Percentiles rank a stretch among this genome's conserved stretches.
Evolutionary conservation across 1,139 yeast genomes (phyloP).

Genomic region (Zhuliangozyma blackwelliae): DNA sequence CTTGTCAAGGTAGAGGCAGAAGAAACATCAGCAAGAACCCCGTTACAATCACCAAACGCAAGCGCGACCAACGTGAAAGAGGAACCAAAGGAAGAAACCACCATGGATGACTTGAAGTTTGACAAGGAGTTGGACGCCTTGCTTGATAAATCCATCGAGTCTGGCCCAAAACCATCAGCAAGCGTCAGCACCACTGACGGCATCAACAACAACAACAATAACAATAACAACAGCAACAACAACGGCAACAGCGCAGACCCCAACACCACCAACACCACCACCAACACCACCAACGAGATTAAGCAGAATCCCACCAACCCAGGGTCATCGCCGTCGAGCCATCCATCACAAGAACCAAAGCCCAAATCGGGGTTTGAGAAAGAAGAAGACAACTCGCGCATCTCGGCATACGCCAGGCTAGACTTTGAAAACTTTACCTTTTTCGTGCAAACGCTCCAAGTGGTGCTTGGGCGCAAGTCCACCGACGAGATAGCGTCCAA

Average conservation of each 20-base stretch:
- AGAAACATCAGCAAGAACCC: conserved; percentile 2
- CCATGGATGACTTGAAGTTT: conserved; percentile 19
- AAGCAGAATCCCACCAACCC: neutral
- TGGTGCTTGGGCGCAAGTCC: conserved; percentile 82
- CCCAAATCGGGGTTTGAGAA: conserved; percentile 10
- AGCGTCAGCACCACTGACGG: neutral
- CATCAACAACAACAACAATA: neutral
- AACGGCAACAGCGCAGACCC: neutral
- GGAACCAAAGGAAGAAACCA: conserved; percentile 18
- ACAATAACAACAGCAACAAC: neutral
- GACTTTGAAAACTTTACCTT: conserved; percentile 92
- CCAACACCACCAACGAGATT: neutral
- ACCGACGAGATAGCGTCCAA: conserved; percentile 58
- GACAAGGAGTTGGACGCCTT: conserved; percentile 25
- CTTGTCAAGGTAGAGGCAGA: conserved; percentile 3
- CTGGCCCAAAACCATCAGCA: too few relatives aligned
- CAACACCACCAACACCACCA: neutral
- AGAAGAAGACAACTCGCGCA: conserved; percentile 38
- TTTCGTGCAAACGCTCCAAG: conserved; percentile 93
- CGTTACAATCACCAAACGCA: conserved; percentile 1
- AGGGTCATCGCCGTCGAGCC: neutral
- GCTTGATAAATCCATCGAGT: conserved; percentile 3
- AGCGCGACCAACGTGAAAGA: conserved; percentile 2
- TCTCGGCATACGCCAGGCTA: conserved; percentile 89
- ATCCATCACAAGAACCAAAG: conserved; percentile 7